Base-by-base conservation (phyloP, 352 stramenopile species). In the Phytophthora tubulina region DNA sequence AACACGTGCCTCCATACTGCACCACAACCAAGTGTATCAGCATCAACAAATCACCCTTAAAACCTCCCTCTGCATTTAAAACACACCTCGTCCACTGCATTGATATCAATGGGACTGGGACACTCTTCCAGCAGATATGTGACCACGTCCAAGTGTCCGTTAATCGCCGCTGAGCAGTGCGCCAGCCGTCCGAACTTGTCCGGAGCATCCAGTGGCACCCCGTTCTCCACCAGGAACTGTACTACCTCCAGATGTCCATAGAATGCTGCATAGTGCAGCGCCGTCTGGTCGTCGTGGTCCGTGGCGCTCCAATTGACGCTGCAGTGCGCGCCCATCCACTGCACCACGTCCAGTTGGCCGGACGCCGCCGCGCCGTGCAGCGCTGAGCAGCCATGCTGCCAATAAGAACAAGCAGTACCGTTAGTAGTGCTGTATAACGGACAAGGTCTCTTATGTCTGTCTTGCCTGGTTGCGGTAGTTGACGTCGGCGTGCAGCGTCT, bases 191-290 rank as follows among this genome's bases (percentile, higher is more conserved):
- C 89, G 70, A 90, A 94, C 83, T 95, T 96, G 70, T 96, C 89
- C 1, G 86, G 85, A 6, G 86, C 76, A 38, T 95, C 88, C n/a
- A 96, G 59, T 13, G 88, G 88, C 54, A 94, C 89, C 14, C 86
- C 88, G 21, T 93, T 83, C 63, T 95, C 88, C 27, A 96, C 89
- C 7, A 96, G 73, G 42, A 87, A 76, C 75, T 95, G 89, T 55
- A 96, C 89, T 33, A 96, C 89, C 69, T 96, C 89, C 54, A 96
- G 60, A 49, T 96, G 89, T 7, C 89, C 89, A 46, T 95, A 95
- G 67, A 96, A 96, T 14, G 89, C 89, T 1, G 88, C 89, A 60
- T 96, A 96, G 63, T 96, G 89, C 45, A 96, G 77, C 54, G 88
- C 79, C 14, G 89, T 93, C 59, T 96, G 89, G 63, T 94, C 85